Base-by-base conservation (phyloP, 108 stramenopile genomes). In the Stephanodiscus triporus region DNA sequence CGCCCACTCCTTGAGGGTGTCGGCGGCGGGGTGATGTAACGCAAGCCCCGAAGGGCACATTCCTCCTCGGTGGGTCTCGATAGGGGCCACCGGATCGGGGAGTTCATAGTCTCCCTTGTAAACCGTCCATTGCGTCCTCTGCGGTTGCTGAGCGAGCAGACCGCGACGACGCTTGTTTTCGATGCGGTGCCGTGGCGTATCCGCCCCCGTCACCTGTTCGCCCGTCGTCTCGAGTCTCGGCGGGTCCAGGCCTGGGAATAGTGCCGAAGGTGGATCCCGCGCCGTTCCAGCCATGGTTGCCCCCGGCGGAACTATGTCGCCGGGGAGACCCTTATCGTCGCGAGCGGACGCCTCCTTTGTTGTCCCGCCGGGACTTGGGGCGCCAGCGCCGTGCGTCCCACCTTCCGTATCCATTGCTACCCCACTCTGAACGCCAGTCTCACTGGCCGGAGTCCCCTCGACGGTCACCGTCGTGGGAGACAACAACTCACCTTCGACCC, bases 1-100 rank as follows among this genome's bases (percentile, higher is more conserved):
- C 24, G 65, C 65, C 20, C 19, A 66, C 16, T 66, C 65, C 24
- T 50, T 26, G 22, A 66, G 38, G 19, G 8, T 3, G 23, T 61
- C 29, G n/a, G 34, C 16, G 24, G 59, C 59, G n/a, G 59, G 59
- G 29, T 61, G 59, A 61, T 61, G 34, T 1, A 61, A 29, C 1
- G 59, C 59, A 0, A 37, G 11, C 29, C 59, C 59, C 30, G 29
- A 32, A 0, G 59, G 59, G 30, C 59, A 37, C 59, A 61, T 61
- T 24, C 5, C 6, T 19, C 17, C 51, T 11, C 11, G 19, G 16
- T 57, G 30, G 0, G 10, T 6, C 2, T 20, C 8, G 16, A 54
- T 54, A 14, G 37, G 36, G 4, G 49, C 19, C 16, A 55, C 57
- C 4, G 68, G 68, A 0, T 51, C 55, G 2, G 68, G 68, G 54